Conservation (phyloP, 306 rosid species). For the Quercus mongolica region DNA sequence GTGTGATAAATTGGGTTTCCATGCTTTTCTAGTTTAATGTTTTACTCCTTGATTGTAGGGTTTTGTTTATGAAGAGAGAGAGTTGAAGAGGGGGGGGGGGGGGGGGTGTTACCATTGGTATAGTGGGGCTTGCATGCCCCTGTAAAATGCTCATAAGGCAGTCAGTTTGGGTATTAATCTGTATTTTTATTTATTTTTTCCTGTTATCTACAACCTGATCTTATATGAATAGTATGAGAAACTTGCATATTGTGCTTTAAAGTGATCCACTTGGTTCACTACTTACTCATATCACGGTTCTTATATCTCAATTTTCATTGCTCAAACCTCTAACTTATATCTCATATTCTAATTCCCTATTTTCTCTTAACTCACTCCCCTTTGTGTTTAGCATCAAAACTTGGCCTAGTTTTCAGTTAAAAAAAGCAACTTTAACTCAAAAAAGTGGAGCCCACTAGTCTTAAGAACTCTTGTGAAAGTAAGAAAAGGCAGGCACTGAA, state of each 20-base stretch:
- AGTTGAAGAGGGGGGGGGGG: neutral
- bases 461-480: no score
- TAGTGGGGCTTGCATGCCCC: slow-evolving; percentile 23
- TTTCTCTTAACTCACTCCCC: no score
- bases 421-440: no score
- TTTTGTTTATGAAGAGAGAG: neutral
- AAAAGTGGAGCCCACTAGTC: no score
- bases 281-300: no score
- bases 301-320: no score
- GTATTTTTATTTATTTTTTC: neutral
- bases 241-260: neutral
- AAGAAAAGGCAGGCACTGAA: no score
- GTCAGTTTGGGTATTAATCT: neutral
- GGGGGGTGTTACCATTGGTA: neutral
- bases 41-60: slow-evolving; percentile 7
- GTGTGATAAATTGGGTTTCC: slow-evolving; percentile 28
- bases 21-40: slow-evolving; percentile 8
- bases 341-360: no score
- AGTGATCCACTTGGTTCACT: neutral
- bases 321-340: no score
- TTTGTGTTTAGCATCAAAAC: no score
- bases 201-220: neutral
- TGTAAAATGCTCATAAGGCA: slow-evolving; percentile 1
- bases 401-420: no score
- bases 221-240: neutral